A percentile compares a stretch with the other conserved stretches of the same genome.
These are phyloP conservation scores for Carex kokanica DNA, from an alignment of 176 grass and related monocot genomes.

Conservation along the genomic window DNA sequence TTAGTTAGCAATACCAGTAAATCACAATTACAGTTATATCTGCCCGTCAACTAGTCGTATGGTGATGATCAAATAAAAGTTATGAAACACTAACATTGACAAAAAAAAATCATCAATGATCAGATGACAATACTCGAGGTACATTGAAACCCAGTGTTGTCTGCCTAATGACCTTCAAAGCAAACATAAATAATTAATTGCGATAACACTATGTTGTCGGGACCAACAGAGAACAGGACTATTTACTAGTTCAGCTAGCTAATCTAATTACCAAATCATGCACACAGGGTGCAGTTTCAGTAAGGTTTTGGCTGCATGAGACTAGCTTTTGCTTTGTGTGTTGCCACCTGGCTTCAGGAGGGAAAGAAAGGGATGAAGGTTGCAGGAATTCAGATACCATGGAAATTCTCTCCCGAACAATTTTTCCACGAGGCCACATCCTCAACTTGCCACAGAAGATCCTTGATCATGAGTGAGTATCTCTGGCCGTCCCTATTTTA, in stretches of 20 bases:
- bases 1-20: not conserved
- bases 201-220: not conserved
- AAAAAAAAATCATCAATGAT: not conserved
- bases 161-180: too few species aligned
- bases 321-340: slow-evolving; percentile 93
- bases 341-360: slow-evolving; percentile 89
- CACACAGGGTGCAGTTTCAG: slow-evolving; percentile 73
- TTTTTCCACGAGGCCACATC: slow-evolving; percentile 37
- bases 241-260: too few species aligned
- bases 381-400: slow-evolving; percentile 58
- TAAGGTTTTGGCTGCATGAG: slow-evolving; percentile 65
- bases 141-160: not conserved
- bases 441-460: slow-evolving; percentile 70
- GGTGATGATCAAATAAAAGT: not conserved
- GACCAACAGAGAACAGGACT: not conserved
- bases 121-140: not conserved
- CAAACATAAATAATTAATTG: not conserved
- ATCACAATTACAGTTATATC: not conserved
- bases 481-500: not conserved
- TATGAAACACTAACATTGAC: not conserved
- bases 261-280: too few species aligned
- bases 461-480: slow-evolving; percentile 69
- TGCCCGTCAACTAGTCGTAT: not conserved
- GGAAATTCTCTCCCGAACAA: slow-evolving; percentile 64
- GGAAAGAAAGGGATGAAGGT: slow-evolving; percentile 62